phyloP scores from a whole-genome alignment of 1,139 yeast species.

The Diutina catenulata region DNA sequence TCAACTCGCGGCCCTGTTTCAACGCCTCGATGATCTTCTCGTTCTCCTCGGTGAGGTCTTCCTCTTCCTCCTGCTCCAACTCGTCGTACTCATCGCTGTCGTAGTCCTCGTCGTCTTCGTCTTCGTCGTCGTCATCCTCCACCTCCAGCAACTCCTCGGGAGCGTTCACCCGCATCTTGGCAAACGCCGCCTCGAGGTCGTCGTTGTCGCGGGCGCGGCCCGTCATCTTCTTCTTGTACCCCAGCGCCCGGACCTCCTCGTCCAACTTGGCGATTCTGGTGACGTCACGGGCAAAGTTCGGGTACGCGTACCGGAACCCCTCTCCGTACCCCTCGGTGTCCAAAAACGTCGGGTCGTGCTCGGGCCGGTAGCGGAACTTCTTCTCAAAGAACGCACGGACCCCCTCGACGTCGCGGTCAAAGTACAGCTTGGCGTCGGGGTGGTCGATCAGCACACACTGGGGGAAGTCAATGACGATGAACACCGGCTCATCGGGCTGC shows the following conservation, averaged over 20 bases:
- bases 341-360: constrained; percentile 49
- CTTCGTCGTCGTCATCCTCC: constrained; percentile 18
- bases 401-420: constrained; percentile 87
- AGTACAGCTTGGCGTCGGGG: constrained; percentile 74
- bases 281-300: constrained; percentile 69
- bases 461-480: constrained; percentile 90
- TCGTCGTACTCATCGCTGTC: constrained; percentile 22
- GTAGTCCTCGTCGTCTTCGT: constrained; percentile 15
- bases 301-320: constrained; percentile 68
- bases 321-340: constrained; percentile 75
- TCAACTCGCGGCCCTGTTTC: constrained; percentile 47
- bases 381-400: constrained; percentile 70
- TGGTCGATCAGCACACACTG: constrained; percentile 94
- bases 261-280: constrained; percentile 60
- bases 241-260: constrained; percentile 81
- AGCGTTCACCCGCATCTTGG: constrained; percentile 40
- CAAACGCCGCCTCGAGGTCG: constrained; percentile 68
- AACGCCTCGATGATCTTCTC: constrained; percentile 64
- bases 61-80: constrained; percentile 15
- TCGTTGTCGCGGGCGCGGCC: constrained; percentile 22
- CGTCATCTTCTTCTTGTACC: constrained; percentile 60
- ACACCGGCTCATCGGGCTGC: constrained; percentile 38
- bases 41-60: constrained; percentile 42
- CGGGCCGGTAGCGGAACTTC: constrained; percentile 66
- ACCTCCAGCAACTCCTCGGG: constrained; percentile 20